Base-by-base conservation (phyloP, 1,139 yeast species). In the Saccharomyces hybrid region DNA sequence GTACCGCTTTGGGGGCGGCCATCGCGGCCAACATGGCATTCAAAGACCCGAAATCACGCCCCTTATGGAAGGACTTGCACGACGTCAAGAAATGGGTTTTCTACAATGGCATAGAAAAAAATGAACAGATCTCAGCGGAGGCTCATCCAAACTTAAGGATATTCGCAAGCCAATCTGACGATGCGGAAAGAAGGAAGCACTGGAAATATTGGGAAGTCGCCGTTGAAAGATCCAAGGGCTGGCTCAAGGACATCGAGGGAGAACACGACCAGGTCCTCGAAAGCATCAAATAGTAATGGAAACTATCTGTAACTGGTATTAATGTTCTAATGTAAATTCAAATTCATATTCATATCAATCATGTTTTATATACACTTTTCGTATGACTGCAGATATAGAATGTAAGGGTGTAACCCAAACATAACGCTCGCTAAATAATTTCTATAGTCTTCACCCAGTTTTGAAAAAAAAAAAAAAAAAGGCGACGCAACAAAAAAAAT, bases 1-100 rank as follows among this genome's bases (percentile, higher is more conserved):
- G 97, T 69, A 91, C 98, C 4, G 97, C 98, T 1, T 78, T 91
- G 59, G 98, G 98, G 30, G 96, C 97, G 11, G 97, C 97, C 11
- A 88, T 91, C 64, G 97, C 97, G 23, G 96, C 98, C 2, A 97
- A 97, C 13, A 75, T 90, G 64, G 84, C 91, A 2, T 75, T 76
- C 58, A 73, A 80, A 62, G 76, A 80, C 57, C 64, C 66, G 2
- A 81, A 75, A 50, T 75, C 78, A 42, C 82, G 86, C 57, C 78
- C 87, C 53, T 70, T 89, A 52, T 91, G 97, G 97, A 78, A 77
- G 58, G 80, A 83, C 63, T 75, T 89, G 57, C 86, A 82, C 57
- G 96, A 89, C 60, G 87, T 79, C 44, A 68, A 68, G 56, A 64
- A 60, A 50, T 64, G 66, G 68, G 64, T 70, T 1, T 65, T 62